A percentile compares a stretch with the other conserved stretches of the same genome.
phyloP scores from a whole-genome alignment of 73 alveolate genomes.

The Symbiodinium pilosum region DNA sequence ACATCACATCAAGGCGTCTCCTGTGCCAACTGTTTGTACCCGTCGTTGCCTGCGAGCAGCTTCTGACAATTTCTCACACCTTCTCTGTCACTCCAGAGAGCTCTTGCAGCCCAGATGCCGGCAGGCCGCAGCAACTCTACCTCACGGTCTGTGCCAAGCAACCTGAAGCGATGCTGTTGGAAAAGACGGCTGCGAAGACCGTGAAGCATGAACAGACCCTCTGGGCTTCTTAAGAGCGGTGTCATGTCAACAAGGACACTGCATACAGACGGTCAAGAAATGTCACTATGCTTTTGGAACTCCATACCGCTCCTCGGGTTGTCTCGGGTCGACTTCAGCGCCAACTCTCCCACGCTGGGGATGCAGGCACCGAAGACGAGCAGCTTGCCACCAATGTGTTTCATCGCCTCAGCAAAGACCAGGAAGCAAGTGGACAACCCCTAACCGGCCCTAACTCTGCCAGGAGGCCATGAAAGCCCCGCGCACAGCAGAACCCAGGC shows the following conservation, averaged over 20 bases:
- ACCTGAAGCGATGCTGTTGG: not conserved
- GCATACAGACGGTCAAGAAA: not conserved
- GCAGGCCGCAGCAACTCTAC: slow-evolving; percentile 93
- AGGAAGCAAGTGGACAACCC: not conserved
- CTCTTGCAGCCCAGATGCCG: not conserved
- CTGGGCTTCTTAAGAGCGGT: not conserved
- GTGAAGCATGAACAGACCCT: not conserved
- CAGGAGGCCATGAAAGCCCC: slow-evolving; percentile 92
- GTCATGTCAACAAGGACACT: not conserved
- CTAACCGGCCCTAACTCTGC: too few species aligned
- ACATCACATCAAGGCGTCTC: not conserved
- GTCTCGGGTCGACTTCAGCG: slow-evolving; percentile 84
- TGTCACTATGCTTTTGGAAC: not conserved
- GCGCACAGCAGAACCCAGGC: slow-evolving; percentile 96
- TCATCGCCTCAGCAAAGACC: slow-evolving; percentile 71
- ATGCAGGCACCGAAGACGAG: slow-evolving; percentile 95
- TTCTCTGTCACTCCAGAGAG: too few species aligned
- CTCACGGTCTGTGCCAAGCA: slow-evolving; percentile 70
- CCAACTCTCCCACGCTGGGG: slow-evolving; percentile 76
- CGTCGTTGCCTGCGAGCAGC: slow-evolving; percentile 48
- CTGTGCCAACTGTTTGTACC: slow-evolving; percentile 78
- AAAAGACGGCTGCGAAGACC: not conserved
- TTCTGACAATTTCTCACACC: not conserved
- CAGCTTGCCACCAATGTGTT: slow-evolving; percentile 96
- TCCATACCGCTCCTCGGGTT: slow-evolving; percentile 50